Base-by-base conservation (phyloP, 345 rosid species). In the Microcos paniculata region DNA sequence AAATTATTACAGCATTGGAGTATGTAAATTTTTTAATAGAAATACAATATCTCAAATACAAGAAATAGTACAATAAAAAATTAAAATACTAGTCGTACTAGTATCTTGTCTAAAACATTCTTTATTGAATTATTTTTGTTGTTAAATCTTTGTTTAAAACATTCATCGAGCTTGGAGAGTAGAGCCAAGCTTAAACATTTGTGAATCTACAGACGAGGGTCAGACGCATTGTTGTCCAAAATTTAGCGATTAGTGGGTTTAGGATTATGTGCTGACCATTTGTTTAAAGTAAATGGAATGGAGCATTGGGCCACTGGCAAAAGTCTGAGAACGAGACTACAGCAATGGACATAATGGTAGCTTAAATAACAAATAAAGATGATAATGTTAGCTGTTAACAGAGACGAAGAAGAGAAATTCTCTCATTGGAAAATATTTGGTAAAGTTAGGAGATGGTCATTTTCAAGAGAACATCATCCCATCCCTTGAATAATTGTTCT, bases 401-500 rank as follows among this genome's bases (percentile, higher is more conserved):
- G 55, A 10, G 15, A 21, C 24, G n/a, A 56, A 33, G 2, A 15
- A 6, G 6, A 46, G 61, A 67, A 63, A 14, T 12, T 51, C 15
- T 51, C 15, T 19, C 55, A 2, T n/a, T 9, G 45, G 28, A 57
- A 21, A 57, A 2, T 31, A 24, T 21, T 59, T 59, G 18, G 10
- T 2, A 15, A 6, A 14, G 48, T 73, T 73, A 52, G 80, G 75
- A 43, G 75, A 67, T 19, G 28, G 80, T 77, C 80, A 42, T 72
- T 76, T 80, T 80, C 83, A 76, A 26, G 30, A 23, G 46, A 61
- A 33, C 23, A 53, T 42, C 6, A 59, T 6, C 49, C 14, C 67
- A 23, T 46, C 30, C 30, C 65, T 70, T 21, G 30, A 18, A 75
- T n/a, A 38, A 48, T 0, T 53, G 58, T 6, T 53, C 1, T 43